Base-by-base conservation (phyloP, 345 rosid genomes). In the Reutealis trisperma region DNA sequence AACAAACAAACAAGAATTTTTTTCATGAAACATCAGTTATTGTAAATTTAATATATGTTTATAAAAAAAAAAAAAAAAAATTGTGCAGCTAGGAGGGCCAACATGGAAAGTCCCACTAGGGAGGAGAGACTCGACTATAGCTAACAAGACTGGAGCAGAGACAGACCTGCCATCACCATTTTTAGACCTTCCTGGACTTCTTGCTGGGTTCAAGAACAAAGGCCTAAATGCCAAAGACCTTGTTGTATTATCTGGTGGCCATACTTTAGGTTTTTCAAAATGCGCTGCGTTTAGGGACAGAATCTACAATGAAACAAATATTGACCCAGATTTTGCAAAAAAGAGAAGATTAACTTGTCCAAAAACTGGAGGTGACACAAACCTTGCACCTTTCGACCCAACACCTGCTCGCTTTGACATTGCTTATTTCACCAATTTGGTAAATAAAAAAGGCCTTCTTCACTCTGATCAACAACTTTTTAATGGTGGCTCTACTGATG, bases 101-200 rank as follows among this genome's bases (percentile, higher is more conserved):
- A 78, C 78, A 22, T 91, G 95, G 95, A 41, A 63, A 0, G 93
- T 89, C 34, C 77, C 19, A 12, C 63, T 91, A 22, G 93, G 95
- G 5, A 88, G 95, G 52, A 88, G 89, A 86, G 95, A 88, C 77
- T 87, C 95, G 3, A 82, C 86, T 34, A 86, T 84, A 0, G 90
- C 91, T 57, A 88, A 72, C 73, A 67, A 60, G 15, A 63, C 81
- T 1, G 21, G 66, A 2, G 89, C 90, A 4, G 27, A 84, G 49
- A 2, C 0, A 0, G 75, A 85, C 78, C 51, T 88, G 6, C 90
- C 94, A 2, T 8, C 81, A 1, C 90, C 90, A 19, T 69, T 62
- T 61, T 11, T 75, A 81, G 78, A 82, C 79, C 86, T 88, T n/a
- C 54, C 79, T 0, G 82, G 18, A 18, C 82, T 87, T 7, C 72